Evolutionary conservation across 257 asterid genomes (phyloP), one percentile per base, ranked within the genome.

Genomic region (Solanum pinnatisectum): DNA sequence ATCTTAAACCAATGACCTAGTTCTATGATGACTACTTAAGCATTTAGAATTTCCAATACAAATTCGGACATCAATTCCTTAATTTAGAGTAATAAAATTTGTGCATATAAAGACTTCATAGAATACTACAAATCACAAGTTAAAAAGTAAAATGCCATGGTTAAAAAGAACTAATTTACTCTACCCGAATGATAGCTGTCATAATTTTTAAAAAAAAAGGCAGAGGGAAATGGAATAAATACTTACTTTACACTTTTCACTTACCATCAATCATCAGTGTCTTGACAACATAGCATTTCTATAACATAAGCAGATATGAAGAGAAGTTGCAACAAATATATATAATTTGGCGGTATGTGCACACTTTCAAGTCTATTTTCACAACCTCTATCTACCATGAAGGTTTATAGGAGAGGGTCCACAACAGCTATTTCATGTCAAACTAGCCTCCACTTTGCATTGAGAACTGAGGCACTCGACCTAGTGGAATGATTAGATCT

Each of bases 401-500:
- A 46, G 36, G 85, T 46, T 81, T 27, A 44, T 16, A 81, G 42
- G 40, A 81, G 68, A n/a, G 27, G 37, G 20, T 16, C 68, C 16
- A 39, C 44, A 82, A 16, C 59, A 49, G 44, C 32, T 23, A 36
- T 49, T 30, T 49, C 35, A 82, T 49, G 67, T 10, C 44, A 49
- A 82, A 72, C 90, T 87, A 96, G 86, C 94, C 98, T 87, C 98
- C 98, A 33, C 98, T 93, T 84, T 94, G 98, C 89, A 93, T 92
- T 10, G 97, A 93, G 88, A 95, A 92, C 86, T 93, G 95, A 89
- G 98, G 98, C 40, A 91, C 93, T 65, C 98, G 94, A 39, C 99
- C 98, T 11, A 96, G 96, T 72, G 99, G 99, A 87, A 97, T 94
- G 63, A 97, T 81, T 89, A 95, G 87, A 90, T 95, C 98, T 93